phyloP scores from a whole-genome alignment of 2,329 filamentous ascomycete genomes.

The Ophiosphaerella herpotricha region DNA sequence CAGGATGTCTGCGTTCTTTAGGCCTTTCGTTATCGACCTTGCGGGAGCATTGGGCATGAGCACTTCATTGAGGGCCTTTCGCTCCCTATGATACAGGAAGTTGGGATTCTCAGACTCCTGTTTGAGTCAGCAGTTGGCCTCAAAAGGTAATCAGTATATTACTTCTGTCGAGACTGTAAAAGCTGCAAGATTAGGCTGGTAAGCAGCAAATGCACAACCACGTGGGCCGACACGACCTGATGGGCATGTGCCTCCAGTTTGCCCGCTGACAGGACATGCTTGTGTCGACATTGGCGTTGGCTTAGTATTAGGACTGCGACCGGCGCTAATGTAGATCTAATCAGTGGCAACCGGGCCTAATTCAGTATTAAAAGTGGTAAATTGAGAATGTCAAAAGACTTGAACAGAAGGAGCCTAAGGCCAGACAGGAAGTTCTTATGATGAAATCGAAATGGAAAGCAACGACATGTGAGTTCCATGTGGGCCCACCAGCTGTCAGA shows the following conservation, averaged over 20 bases:
- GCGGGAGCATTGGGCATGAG: constrained; percentile 25
- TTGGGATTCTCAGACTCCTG: constrained; percentile 8
- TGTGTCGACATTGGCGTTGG: constrained; percentile 11
- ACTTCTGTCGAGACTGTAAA: constrained; percentile 18
- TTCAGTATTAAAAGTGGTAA: neutral
- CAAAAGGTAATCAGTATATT: neutral
- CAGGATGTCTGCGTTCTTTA: constrained; percentile 55
- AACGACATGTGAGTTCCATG: constrained; percentile 1
- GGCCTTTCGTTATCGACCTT: constrained; percentile 26
- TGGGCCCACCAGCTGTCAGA: constrained; percentile 6
- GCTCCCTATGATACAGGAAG: constrained; percentile 18
- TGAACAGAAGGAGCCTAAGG: constrained; percentile 1
- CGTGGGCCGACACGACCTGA: constrained; percentile 18
- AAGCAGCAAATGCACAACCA: constrained; percentile 28
- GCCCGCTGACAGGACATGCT: constrained; percentile 18
- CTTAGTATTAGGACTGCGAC: constrained; percentile 8
- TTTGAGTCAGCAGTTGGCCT: constrained; percentile 1
- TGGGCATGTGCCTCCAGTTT: constrained; percentile 14
- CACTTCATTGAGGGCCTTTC: constrained; percentile 23
- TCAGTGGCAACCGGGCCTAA: neutral
- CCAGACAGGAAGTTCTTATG: constrained; percentile 2
- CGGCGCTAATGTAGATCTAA: constrained; percentile 5
- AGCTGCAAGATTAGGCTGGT: constrained; percentile 20
- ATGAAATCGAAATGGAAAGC: neutral
- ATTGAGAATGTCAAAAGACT: neutral